phyloP scores from a whole-genome alignment of 164 flowering plant genomes.

The Berberis thunbergii region DNA sequence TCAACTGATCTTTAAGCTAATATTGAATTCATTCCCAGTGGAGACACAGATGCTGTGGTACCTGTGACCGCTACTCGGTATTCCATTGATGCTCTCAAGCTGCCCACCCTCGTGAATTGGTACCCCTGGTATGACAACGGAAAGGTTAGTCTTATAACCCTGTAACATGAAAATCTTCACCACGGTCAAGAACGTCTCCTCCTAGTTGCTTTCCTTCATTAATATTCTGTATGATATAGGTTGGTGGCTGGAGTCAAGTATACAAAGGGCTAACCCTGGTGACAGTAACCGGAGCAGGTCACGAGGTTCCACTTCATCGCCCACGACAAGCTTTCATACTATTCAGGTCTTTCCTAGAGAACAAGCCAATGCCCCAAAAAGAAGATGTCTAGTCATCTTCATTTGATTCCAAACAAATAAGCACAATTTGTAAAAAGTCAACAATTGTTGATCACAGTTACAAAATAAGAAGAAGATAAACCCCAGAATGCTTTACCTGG shows the following conservation, averaged over 20 bases:
- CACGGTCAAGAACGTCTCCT: neutral
- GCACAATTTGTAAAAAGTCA: constrained; percentile 1
- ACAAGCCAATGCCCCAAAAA: constrained; percentile 56
- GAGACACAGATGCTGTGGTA: constrained; percentile 92
- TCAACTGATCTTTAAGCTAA: neutral
- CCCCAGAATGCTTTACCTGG: neutral
- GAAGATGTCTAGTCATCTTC: neutral
- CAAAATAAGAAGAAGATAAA: constrained; percentile 5
- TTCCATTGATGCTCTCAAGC: constrained; percentile 77
- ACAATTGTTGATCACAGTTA: neutral
- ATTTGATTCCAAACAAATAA: constrained; percentile 5
- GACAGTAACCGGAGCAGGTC: constrained; percentile 87
- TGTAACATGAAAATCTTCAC: neutral
- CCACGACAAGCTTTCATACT: constrained; percentile 88
- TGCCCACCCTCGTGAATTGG: constrained; percentile 72
- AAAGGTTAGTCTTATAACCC: constrained; percentile 45
- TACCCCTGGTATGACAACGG: constrained; percentile 79
- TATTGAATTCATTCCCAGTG: constrained; percentile 36
- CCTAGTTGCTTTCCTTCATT: neutral
- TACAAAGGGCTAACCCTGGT: constrained; percentile 86
- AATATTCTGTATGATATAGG: constrained; percentile 31
- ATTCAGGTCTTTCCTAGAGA: constrained; percentile 71
- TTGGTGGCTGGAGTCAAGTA: constrained; percentile 99
- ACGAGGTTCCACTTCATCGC: constrained; percentile 92
- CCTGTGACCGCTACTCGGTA: constrained; percentile 88